Conservation (phyloP, 2,329 filamentous ascomycete species). For the Bipolaris oryzae region DNA sequence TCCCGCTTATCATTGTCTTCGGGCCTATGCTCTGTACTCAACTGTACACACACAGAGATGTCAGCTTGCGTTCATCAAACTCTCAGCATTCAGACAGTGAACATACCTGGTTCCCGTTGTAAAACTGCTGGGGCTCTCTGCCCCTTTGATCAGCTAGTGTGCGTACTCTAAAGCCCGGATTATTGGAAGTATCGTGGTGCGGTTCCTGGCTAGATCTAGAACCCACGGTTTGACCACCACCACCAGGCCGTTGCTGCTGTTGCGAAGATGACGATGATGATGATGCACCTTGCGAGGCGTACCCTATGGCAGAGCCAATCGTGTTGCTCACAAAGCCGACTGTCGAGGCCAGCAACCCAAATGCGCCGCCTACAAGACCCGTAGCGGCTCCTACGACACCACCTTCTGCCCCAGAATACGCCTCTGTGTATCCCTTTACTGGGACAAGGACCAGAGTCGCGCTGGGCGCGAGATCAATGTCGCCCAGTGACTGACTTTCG, state of each 20-base stretch:
- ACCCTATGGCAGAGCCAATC: constrained; percentile 39
- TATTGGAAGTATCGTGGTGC: constrained; percentile 1
- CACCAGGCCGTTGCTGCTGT: constrained; percentile 4
- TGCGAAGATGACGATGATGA: not conserved
- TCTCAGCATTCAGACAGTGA: no score
- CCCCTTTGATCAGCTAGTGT: constrained; percentile 55
- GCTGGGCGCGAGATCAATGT: constrained; percentile 76
- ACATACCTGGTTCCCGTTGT: constrained; percentile 88
- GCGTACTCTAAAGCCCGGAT: constrained; percentile 48
- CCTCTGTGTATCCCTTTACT: constrained; percentile 64
- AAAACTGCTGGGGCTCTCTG: constrained; percentile 70
- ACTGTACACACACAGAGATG: not conserved
- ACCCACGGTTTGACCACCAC: constrained; percentile 18
- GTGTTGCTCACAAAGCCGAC: constrained; percentile 43
- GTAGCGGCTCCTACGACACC: constrained; percentile 39
- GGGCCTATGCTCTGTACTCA: constrained; percentile 12
- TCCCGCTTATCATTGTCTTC: constrained; percentile 12
- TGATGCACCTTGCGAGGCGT: constrained; percentile 4
- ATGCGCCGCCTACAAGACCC: constrained; percentile 42
- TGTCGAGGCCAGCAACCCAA: constrained; percentile 43
- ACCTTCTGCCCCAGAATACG: constrained; percentile 55
- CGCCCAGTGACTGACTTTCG: constrained; percentile 70
- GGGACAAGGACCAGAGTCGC: constrained; percentile 84
- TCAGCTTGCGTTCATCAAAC: not conserved
- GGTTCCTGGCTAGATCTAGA: constrained; percentile 14